Conservation (phyloP, 2,329 filamentous ascomycete species). For the Colletotrichum tamarilloi region DNA sequence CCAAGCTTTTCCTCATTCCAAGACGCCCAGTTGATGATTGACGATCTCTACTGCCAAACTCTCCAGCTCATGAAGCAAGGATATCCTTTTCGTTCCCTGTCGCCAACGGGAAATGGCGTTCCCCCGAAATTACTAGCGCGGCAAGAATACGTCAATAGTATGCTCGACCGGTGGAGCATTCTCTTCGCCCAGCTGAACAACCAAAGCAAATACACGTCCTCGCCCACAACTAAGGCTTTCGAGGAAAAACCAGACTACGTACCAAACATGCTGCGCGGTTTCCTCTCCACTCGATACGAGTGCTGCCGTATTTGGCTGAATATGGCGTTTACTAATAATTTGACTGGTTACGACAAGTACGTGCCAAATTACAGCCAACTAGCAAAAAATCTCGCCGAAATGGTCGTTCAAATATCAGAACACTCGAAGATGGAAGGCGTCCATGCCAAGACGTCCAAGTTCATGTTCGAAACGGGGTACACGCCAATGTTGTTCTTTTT, state of each 20-base stretch:
- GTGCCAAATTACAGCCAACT: slow-evolving; percentile 18
- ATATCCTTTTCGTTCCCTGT: slow-evolving; percentile 42
- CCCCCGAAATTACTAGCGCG: not conserved
- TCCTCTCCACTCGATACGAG: slow-evolving; percentile 23
- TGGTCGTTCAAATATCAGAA: not conserved
- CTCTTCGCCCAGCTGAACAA: slow-evolving; percentile 44
- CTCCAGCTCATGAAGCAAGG: slow-evolving; percentile 44
- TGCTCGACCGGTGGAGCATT: slow-evolving; percentile 14
- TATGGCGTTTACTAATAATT: slow-evolving; percentile 46
- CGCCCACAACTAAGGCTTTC: slow-evolving; percentile 40
- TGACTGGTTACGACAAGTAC: slow-evolving; percentile 17
- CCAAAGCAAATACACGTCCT: slow-evolving; percentile 42
- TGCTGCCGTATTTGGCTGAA: slow-evolving; percentile 38
- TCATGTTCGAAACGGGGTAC: slow-evolving; percentile 30
- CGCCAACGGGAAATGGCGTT: not conserved
- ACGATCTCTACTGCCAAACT: slow-evolving; percentile 42
- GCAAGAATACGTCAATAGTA: slow-evolving; percentile 6
- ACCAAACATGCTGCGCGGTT: slow-evolving; percentile 10
- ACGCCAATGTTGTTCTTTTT: slow-evolving; percentile 29
- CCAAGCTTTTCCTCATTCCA: slow-evolving; percentile 34
- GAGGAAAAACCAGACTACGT: slow-evolving; percentile 37
- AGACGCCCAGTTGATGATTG: slow-evolving; percentile 47
- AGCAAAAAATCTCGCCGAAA: not conserved
- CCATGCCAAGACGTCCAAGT: slow-evolving; percentile 3
- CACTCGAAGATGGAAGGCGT: not conserved